phyloP scores from a whole-genome alignment of 2,329 filamentous ascomycete genomes.

The Botrytis aclada region DNA sequence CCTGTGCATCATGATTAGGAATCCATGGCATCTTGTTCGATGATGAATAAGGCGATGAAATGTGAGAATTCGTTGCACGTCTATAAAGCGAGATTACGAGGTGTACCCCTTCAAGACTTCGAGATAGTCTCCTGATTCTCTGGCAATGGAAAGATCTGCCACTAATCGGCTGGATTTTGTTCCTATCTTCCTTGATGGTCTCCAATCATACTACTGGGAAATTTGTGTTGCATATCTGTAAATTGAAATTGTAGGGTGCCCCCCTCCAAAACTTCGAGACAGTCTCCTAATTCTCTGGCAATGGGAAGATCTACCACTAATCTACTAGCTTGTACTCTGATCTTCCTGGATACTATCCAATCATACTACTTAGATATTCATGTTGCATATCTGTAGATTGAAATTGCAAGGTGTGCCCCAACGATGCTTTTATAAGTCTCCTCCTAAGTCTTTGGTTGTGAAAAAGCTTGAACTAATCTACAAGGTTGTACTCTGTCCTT shows the following conservation, averaged over 20 bases:
- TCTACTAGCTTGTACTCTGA: neutral
- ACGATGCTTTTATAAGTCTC: too few relatives aligned
- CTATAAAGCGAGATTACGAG: neutral
- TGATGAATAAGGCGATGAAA: neutral
- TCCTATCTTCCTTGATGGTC: too few relatives aligned
- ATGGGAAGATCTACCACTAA: too few relatives aligned
- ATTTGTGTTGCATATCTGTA: neutral
- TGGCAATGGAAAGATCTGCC: neutral
- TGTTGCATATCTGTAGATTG: too few relatives aligned
- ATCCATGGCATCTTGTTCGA: neutral
- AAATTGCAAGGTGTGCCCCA: accelerated
- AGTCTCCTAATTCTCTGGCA: too few relatives aligned
- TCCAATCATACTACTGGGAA: neutral
- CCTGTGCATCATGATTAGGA: neutral
- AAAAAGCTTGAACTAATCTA: neutral
- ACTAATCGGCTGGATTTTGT: neutral
- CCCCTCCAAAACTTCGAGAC: neutral
- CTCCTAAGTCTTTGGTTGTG: accelerated
- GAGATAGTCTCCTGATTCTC: neutral
- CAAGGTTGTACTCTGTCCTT: neutral
- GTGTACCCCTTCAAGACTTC: neutral
- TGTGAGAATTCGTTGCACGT: neutral
- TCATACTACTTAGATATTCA: neutral
- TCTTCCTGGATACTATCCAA: neutral
- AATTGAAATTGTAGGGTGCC: accelerated